Percentiles rank a stretch among this genome's conserved stretches.
Conservation (phyloP, 345 rosid species). For the Erysimum cheiranthoides region DNA sequence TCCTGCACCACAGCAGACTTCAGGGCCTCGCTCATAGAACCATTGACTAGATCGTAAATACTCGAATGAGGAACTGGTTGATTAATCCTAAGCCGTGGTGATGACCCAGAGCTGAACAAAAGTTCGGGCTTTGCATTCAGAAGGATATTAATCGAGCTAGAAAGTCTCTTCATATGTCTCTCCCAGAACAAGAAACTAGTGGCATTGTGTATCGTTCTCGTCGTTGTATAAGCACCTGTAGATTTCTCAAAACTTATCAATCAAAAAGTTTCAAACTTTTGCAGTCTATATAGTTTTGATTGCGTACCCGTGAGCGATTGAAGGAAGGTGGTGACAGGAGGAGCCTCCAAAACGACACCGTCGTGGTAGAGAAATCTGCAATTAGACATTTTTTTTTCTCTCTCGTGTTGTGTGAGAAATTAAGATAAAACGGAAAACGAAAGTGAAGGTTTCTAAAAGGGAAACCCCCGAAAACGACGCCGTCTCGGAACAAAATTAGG, state of each 20-base stretch:
- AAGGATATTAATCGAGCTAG: slow-evolving; percentile 63
- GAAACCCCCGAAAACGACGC: slow-evolving; percentile 14
- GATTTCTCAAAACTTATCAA: neutral
- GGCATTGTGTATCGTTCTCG: slow-evolving; percentile 68
- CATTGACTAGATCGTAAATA: slow-evolving; percentile 53
- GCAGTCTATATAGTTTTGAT: slow-evolving; percentile 17
- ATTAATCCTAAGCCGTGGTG: slow-evolving; percentile 22
- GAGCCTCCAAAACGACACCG: slow-evolving; percentile 61
- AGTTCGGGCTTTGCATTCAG: slow-evolving; percentile 55
- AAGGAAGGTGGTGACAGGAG: slow-evolving; percentile 67
- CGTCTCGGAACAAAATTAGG: slow-evolving; percentile 31
- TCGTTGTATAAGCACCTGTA: slow-evolving; percentile 85
- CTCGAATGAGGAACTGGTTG: slow-evolving; percentile 50
- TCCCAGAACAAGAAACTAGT: slow-evolving; percentile 72
- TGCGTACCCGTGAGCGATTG: slow-evolving; percentile 62
- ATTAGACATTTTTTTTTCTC: slow-evolving; percentile 47
- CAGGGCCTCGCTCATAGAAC: slow-evolving; percentile 52
- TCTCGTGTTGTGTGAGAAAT: slow-evolving; percentile 1
- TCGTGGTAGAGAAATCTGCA: slow-evolving; percentile 59
- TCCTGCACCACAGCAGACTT: slow-evolving; percentile 52
- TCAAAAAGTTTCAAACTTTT: slow-evolving; percentile 15
- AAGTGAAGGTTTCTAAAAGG: slow-evolving; percentile 3
- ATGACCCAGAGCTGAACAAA: slow-evolving; percentile 43
- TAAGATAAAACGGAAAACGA: neutral
- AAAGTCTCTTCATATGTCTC: slow-evolving; percentile 64